A percentile compares a stretch with the other conserved stretches of the same genome.
These are phyloP conservation scores for Aspergillus sp. DNA, from an alignment of 2,329 filamentous ascomycete genomes.

Conservation along the genomic window DNA sequence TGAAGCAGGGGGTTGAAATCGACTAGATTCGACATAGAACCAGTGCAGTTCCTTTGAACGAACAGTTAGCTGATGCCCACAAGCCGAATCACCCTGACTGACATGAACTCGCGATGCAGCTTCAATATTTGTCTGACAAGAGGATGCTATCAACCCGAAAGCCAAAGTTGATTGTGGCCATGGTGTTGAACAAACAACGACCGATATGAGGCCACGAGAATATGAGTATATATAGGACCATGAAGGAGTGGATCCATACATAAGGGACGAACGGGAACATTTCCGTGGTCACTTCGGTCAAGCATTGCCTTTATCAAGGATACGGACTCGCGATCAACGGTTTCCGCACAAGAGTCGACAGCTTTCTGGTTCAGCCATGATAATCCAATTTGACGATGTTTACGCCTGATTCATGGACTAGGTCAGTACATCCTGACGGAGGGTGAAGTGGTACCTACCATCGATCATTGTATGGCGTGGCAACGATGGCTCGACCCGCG, in stretches of 20 bases:
- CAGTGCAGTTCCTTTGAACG: background rate
- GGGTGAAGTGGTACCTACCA: background rate
- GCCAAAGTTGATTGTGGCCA: background rate
- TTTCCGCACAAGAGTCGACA: background rate
- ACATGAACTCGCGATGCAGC: background rate
- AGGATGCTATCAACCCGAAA: background rate
- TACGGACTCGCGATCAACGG: background rate
- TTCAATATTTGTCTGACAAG: background rate
- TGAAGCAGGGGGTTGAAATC: background rate
- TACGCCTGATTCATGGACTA: background rate
- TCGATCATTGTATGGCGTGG: background rate
- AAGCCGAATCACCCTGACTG: background rate
- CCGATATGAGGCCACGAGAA: background rate
- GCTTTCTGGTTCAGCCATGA: background rate
- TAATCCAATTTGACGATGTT: background rate
- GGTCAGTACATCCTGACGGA: background rate
- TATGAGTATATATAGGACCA: background rate
- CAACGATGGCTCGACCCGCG: background rate
- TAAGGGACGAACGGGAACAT: background rate
- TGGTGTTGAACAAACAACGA: background rate
- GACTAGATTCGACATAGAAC: background rate
- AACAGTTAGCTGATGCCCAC: background rate
- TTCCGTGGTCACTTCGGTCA: background rate
- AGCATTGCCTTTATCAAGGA: background rate
- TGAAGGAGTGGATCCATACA: background rate